A percentile compares a stretch with the other conserved stretches of the same genome.
These are phyloP conservation scores for Podaxis sp. DNA, from an alignment of 768 basidiomycete genomes.

Conservation along the genomic window DNA sequence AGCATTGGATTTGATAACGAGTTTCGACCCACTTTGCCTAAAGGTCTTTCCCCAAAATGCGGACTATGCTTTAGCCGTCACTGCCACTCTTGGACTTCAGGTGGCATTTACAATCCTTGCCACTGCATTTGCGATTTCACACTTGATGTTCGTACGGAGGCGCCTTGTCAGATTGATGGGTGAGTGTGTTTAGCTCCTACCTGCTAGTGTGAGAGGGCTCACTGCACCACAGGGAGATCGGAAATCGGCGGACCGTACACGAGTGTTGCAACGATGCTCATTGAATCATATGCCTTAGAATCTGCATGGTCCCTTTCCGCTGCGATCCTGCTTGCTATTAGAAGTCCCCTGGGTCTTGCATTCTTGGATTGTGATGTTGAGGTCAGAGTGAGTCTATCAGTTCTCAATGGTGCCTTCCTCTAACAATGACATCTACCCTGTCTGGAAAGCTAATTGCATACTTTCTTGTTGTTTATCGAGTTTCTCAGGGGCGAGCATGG, in stretches of 20 bases:
- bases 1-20: neutral
- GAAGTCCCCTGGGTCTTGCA: neutral
- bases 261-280: neutral
- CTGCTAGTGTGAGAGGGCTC: neutral
- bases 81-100: neutral
- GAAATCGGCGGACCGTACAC: neutral
- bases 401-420: neutral
- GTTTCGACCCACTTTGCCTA: neutral
- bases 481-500: neutral
- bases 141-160: neutral
- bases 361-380: neutral
- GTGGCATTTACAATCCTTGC: neutral
- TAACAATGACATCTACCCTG: neutral
- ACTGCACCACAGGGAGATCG: neutral
- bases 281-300: neutral
- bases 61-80: neutral
- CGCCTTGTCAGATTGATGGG: neutral
- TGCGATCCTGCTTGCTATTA: neutral
- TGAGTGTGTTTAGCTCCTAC: neutral
- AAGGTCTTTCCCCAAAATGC: neutral
- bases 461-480: neutral
- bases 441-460: neutral
- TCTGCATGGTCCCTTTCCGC: neutral
- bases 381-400: neutral
- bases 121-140: neutral